Evolutionary conservation across 192 early-diverging fungal genomes (phyloP), one percentile per base, ranked within the genome.

Genomic region (Umbelopsis sp.): DNA sequence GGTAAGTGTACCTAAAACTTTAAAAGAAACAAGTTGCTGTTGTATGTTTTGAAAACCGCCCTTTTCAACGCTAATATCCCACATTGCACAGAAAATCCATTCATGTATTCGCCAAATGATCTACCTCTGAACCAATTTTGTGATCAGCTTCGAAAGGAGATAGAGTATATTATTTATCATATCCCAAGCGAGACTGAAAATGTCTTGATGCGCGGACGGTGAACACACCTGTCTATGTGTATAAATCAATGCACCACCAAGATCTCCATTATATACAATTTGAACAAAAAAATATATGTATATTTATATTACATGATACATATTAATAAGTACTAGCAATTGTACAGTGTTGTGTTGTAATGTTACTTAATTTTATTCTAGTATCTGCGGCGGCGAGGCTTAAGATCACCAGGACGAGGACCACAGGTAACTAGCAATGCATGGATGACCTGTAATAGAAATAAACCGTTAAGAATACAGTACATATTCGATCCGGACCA

Each of bases 41-140:
- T 47, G 25, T 8, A 51, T 50, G 49, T 17, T 34, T 3, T 45
- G 25, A 31, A 65, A 32, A 16, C n/a, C 21, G 29, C 14, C 34
- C 22, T 21, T 41, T 34, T 47, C 59, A 47, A 53, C 11, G 36
- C n/a, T 49, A n/a, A 25, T 20, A 25, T 4, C 14, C 16, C 25
- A 45, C 44, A 26, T 12, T 65, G 16, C 38, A 59, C 41, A 73
- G 72, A 74, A 51, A 74, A 74, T 24, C 74, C 73, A 32, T 80
- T 80, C 73, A 81, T 83, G 38, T 88, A 86, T 66, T 81, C 86
- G 51, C 65, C 75, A 1, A 89, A 89, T 68, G 86, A 87, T 59
- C 67, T 89, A 49, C 82, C 84, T 21, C 66, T 89, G 68, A 84
- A 89, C 51, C 78, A 83, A 29, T 86, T 86, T 44, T 87, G 86